These are phyloP conservation scores for Aspergillus luchuensis DNA, from an alignment of 2,329 filamentous ascomycete genomes.

Conservation along the genomic window DNA sequence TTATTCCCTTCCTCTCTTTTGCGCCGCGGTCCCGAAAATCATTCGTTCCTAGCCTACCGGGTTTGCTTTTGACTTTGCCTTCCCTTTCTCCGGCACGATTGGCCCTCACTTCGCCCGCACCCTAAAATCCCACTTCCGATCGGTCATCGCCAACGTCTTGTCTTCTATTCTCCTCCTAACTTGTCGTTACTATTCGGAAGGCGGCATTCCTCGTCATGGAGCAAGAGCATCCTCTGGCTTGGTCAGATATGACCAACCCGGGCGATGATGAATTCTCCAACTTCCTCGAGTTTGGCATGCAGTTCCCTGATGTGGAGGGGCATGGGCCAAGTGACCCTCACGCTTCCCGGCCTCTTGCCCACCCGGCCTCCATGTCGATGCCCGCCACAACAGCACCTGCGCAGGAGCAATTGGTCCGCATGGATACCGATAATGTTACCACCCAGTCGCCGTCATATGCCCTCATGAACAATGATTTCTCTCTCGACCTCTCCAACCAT, in stretches of 20 bases:
- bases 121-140: background rate
- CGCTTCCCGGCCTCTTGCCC: slow-evolving; percentile 35
- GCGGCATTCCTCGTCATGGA: slow-evolving; percentile 35
- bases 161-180: background rate
- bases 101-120: background rate
- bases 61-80: background rate
- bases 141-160: background rate
- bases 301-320: slow-evolving; percentile 47
- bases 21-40: background rate
- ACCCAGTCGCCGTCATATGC: slow-evolving; percentile 29
- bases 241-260: slow-evolving; percentile 40
- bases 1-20: background rate
- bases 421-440: slow-evolving; percentile 32
- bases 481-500: slow-evolving; percentile 33
- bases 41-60: background rate
- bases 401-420: slow-evolving; percentile 29
- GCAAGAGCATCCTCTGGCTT: slow-evolving; percentile 32
- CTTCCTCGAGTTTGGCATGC: slow-evolving; percentile 52
- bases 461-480: slow-evolving; percentile 40
- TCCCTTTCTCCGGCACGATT: background rate
- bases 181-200: background rate
- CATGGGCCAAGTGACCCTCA: slow-evolving; percentile 41
- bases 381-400: slow-evolving; percentile 33
- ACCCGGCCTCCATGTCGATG: slow-evolving; percentile 37
- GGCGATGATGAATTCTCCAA: slow-evolving; percentile 53